Evolutionary conservation across 2,329 filamentous ascomycete species (phyloP), one percentile per base, ranked within the genome.

Genomic region (Colletotrichum endophyticum): DNA sequence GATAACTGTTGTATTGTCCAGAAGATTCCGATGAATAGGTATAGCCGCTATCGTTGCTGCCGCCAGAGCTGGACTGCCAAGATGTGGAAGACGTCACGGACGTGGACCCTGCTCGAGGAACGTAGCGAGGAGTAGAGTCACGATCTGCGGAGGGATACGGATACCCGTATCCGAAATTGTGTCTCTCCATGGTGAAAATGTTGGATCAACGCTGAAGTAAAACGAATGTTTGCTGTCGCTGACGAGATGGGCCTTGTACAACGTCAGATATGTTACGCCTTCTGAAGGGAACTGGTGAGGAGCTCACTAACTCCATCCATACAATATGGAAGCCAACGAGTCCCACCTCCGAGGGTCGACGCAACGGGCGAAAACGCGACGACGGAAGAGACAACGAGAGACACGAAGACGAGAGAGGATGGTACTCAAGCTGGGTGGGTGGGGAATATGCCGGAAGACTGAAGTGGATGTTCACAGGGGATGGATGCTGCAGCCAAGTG

Each of bases 21-120:
- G 12, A 19, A 30, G 22, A 64, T 13, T 3, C 32, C 5, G 61
- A 22, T 9, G 34, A 32, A 22, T 72, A 27, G 57, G 39, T 44
- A 75, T 79, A 62, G 66, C 57, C 27, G n/a, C 61, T 61, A 49
- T 49, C 39, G 16, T 75, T 59, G 66, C 63, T 53, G 22, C 36
- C 34, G 9, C 27, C 56, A 34, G 32, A 36, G 44, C 39, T 68
- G n/a, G 57, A 34, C 32, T 27, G 25, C 15, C 32, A 28, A 19
- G 72, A 70, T 15, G 69, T 32, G 22, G 73, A 76, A 22, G 73
- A 74, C 7, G 32, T 34, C 30, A 30, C 61, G 11, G 71, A 67
- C 36, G 53, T 25, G 8, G 66, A 25, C n/a, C 32, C 8, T 15
- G 19, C 34, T 36, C 59, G 22, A 25, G 32, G 9, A 19, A 61